Conservation (phyloP, 176 grass and related monocot species). For the Thinopyrum elongatum region DNA sequence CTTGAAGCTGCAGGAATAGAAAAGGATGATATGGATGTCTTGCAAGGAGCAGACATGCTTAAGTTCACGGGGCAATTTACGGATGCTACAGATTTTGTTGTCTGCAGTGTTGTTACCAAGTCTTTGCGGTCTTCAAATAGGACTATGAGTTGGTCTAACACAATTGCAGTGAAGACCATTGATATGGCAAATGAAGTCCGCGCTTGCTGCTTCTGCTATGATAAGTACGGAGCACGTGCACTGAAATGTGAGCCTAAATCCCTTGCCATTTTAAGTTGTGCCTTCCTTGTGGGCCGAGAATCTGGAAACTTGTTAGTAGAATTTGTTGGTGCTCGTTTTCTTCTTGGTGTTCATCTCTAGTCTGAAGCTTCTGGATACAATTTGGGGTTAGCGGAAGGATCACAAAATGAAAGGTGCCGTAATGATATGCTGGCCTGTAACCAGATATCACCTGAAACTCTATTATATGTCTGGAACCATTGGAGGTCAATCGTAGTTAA, state of each 20-base stretch:
- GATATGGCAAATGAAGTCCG: conserved; percentile 28
- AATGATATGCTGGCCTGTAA: conserved; percentile 30
- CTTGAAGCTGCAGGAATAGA: conserved; percentile 49
- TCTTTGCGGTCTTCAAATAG: conserved; percentile 47
- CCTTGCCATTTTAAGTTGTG: conserved; percentile 15
- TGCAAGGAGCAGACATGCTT: conserved; percentile 47
- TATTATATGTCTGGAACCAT: conserved; percentile 44
- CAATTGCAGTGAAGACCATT: conserved; percentile 48
- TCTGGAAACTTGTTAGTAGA: conserved; percentile 27
- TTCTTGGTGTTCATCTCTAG: conserved; percentile 60
- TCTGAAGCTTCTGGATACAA: conserved; percentile 23
- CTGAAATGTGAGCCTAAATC: conserved; percentile 37
- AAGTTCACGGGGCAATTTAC: conserved; percentile 45
- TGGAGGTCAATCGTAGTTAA: conserved; percentile 44
- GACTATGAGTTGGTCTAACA: conserved; percentile 40
- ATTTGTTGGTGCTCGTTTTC: conserved; percentile 36
- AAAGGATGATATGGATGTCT: conserved; percentile 33
- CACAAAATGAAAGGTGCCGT: conserved; percentile 1
- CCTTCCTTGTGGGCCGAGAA: conserved; percentile 35
- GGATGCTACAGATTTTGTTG: conserved; percentile 34
- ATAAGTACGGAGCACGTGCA: conserved; percentile 35
- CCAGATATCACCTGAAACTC: conserved; percentile 37
- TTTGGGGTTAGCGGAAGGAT: conserved; percentile 18
- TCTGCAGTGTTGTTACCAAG: conserved; percentile 27
- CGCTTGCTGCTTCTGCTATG: conserved; percentile 25